Evolutionary conservation across 345 rosid genomes (phyloP), one percentile per base, ranked within the genome.

Genomic region (Passiflora organensis): DNA sequence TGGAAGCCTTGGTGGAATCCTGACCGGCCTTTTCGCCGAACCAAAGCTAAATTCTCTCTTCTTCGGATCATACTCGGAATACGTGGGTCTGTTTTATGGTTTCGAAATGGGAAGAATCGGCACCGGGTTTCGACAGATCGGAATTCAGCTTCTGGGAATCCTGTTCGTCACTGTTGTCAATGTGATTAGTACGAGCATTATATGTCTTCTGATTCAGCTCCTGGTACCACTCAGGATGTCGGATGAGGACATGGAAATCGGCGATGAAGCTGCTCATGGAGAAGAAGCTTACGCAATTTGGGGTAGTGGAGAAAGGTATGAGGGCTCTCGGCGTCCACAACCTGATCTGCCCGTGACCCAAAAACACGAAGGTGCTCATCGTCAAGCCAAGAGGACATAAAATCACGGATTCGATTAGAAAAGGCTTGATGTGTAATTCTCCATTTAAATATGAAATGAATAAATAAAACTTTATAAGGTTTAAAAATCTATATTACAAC

Each of bases 221-320:
- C 10, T 78, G 8, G 55, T 72, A 38, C 82, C 80, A 12, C 65
- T 74, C 36, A 59, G 79, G 59, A 69, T 78, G 77, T 68, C 75
- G 2, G 75, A 69, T 48, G 77, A 69, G 52, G 80, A 74, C 13
- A 74, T 78, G 82, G 75, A 78, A 70, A 47, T 72, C 19, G 79
- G 79, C 0, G 80, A 78, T 55, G 77, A 72, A 46, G 77, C 71
- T 6, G 69, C 43, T 24, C 80, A 78, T 13, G 82, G 75, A 0
- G 79, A 78, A 49, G 82, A 63, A 58, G 79, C 79, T 23, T 74
- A 68, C 49, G 72, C 72, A 10, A 53, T 74, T 1, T 74, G 77
- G 75, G 80, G 68, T 5, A 44, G 61, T 6, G 73, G 72, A 1
- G 73, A 75, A 17, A 75, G 15, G 70, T 45, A 64, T 28, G 78